These are phyloP conservation scores for Aureobasidium leucospermi DNA, from an alignment of 2,329 filamentous ascomycete genomes.

Conservation along the genomic window DNA sequence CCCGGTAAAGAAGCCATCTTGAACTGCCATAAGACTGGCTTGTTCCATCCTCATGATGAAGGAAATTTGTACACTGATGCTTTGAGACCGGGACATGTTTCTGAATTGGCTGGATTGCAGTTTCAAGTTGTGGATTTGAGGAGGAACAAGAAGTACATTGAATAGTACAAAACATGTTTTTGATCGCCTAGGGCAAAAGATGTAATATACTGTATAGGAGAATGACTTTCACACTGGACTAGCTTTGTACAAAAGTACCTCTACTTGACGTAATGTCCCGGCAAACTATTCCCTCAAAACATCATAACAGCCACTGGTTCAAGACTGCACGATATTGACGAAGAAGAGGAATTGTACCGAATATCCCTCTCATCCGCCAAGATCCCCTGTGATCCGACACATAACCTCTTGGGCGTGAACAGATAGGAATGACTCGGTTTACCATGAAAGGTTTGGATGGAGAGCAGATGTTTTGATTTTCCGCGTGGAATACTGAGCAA, in stretches of 20 bases:
- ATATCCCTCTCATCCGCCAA: not conserved
- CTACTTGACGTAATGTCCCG: slow-evolving; percentile 4
- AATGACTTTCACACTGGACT: not conserved
- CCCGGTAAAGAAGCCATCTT: slow-evolving; percentile 82
- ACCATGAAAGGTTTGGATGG: not conserved
- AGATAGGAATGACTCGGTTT: not conserved
- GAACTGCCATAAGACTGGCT: slow-evolving; percentile 65
- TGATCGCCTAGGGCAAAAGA: not conserved
- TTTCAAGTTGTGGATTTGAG: slow-evolving; percentile 62
- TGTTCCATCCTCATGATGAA: slow-evolving; percentile 74
- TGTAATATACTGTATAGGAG: not conserved
- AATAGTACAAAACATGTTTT: not conserved
- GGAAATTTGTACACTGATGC: slow-evolving; percentile 73
- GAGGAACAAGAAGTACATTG: slow-evolving; percentile 10
- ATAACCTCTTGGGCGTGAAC: not conserved
- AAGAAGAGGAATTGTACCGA: not conserved
- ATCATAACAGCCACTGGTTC: not conserved
- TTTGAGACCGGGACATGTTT: slow-evolving; percentile 49
- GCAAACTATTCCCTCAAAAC: not conserved
- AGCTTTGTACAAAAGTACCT: too few relatives aligned
- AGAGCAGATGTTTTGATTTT: slow-evolving; percentile 30
- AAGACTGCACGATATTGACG: not conserved
- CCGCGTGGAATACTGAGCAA: slow-evolving; percentile 49
- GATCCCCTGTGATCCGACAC: not conserved
- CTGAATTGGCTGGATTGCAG: slow-evolving; percentile 48